Conservation (phyloP, 495 filamentous ascomycete genomes). For the Podospora anserina region DNA sequence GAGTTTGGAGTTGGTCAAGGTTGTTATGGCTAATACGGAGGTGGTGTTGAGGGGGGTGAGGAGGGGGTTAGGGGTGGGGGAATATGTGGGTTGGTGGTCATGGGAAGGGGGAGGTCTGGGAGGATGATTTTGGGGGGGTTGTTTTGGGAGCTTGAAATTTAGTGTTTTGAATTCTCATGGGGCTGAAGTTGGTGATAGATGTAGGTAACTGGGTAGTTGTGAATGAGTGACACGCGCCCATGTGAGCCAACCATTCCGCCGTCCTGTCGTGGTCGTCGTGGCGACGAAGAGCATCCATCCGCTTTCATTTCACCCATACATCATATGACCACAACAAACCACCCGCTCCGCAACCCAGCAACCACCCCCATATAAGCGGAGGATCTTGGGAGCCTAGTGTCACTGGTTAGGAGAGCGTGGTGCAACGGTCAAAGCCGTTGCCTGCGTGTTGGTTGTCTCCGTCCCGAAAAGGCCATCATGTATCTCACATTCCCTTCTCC, state of each 20-base stretch:
- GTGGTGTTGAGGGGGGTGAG: background rate
- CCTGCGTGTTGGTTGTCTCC: background rate
- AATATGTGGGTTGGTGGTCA: background rate
- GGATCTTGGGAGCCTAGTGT: background rate
- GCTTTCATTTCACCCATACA: too few species aligned
- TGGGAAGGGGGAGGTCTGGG: background rate
- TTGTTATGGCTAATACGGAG: background rate
- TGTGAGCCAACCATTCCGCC: too few species aligned
- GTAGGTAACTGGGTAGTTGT: too few species aligned
- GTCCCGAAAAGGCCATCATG: background rate
- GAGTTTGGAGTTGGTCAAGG: background rate
- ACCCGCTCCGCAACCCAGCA: too few species aligned
- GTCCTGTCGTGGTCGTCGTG: too few species aligned
- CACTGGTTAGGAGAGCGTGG: background rate
- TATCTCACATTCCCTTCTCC: background rate
- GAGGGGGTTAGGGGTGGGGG: background rate
- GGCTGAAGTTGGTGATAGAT: too few species aligned
- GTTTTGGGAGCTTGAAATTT: background rate
- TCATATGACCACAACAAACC: too few species aligned
- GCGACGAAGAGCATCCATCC: too few species aligned
- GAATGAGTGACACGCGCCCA: too few species aligned
- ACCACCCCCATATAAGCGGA: too few species aligned
- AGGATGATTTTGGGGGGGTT: background rate
- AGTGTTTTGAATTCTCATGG: too few species aligned
- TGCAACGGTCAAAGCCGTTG: background rate